Percentiles rank a stretch among this genome's conserved stretches.
These are phyloP conservation scores for Globisporangium heterothallicum DNA, from an alignment of 352 stramenopile species.

Conservation along the genomic window DNA sequence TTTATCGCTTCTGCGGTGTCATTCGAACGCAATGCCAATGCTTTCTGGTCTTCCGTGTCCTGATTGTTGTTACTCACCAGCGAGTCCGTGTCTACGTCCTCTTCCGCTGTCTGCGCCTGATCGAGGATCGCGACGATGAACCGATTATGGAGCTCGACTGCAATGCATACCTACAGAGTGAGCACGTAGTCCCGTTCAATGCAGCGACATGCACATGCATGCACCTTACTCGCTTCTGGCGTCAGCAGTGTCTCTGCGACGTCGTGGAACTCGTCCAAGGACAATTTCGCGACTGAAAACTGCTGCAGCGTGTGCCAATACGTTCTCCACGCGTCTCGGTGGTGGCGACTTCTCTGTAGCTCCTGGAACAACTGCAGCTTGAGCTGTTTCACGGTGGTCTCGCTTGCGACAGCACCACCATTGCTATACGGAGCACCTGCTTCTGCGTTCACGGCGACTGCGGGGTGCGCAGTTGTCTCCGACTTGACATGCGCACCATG, in stretches of 20 bases:
- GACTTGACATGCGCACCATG: background rate
- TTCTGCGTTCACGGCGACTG: background rate
- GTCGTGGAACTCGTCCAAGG: constrained; percentile 52
- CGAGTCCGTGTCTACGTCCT: background rate
- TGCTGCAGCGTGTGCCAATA: constrained; percentile 63
- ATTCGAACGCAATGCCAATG: background rate
- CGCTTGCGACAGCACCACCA: background rate
- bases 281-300: constrained; percentile 44
- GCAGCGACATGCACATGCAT: too few relatives aligned
- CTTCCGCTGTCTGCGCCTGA: constrained; percentile 11
- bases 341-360: constrained; percentile 32
- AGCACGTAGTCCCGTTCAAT: too few relatives aligned
- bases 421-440: background rate
- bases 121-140: constrained; percentile 54
- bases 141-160: constrained; percentile 50
- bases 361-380: constrained; percentile 64
- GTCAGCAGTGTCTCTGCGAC: constrained; percentile 39
- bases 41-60: background rate
- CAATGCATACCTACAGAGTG: background rate
- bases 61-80: background rate
- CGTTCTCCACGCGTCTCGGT: constrained; percentile 39
- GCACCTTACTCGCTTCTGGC: constrained; percentile 33
- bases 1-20: background rate
- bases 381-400: constrained; percentile 30
- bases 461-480: background rate